Evolutionary conservation across 2,329 filamentous ascomycete species (phyloP).

Genomic region (Thermomyces lanuginosus): DNA sequence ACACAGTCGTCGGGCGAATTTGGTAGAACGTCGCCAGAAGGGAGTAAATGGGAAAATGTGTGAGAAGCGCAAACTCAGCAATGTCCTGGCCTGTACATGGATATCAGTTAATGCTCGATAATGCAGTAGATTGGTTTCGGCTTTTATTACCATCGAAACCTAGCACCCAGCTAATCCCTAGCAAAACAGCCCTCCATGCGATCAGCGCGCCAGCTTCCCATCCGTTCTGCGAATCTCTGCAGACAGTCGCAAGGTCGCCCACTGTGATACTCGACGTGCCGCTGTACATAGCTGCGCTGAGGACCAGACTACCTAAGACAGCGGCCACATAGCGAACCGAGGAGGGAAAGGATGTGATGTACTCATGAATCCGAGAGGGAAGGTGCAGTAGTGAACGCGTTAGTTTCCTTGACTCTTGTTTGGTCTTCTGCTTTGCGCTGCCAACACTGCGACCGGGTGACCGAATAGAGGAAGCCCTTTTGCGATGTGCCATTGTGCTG

Average conservation of each 20-base stretch:
- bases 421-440: no score
- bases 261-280: constrained; percentile 43
- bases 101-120: neutral
- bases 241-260: constrained; percentile 51
- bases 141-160: constrained; percentile 31
- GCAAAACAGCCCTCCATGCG: constrained; percentile 44
- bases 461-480: no score
- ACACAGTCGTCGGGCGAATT: constrained; percentile 44
- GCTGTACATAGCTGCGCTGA: constrained; percentile 50
- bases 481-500: no score
- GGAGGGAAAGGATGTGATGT: no score
- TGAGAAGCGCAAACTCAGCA: constrained; percentile 49
- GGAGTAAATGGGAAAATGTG: constrained; percentile 59
- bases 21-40: constrained; percentile 65
- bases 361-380: no score
- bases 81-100: constrained; percentile 43
- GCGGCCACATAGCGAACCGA: constrained; percentile 29
- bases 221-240: constrained; percentile 46
- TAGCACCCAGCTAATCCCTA: constrained; percentile 56
- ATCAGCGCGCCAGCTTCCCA: constrained; percentile 42
- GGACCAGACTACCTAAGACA: constrained; percentile 39
- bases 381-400: no score
- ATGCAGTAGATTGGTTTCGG: no score
- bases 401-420: no score
- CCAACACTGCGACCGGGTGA: no score